phyloP scores from a whole-genome alignment of 768 basidiomycete genomes.

The Panaeolus cyanescens region DNA sequence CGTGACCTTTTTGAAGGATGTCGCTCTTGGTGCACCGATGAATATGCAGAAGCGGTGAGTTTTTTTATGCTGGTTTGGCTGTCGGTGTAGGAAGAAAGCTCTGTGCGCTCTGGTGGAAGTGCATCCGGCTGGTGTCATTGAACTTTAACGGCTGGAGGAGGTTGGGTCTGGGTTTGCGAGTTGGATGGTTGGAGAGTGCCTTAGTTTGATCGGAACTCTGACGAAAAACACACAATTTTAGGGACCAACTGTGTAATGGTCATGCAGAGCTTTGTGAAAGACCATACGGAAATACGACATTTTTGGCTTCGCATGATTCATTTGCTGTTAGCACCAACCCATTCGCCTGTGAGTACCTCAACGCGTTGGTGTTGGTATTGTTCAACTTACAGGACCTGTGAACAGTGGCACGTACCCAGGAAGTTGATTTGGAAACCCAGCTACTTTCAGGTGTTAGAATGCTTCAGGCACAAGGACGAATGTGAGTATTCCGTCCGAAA shows the following conservation, averaged over 20 bases:
- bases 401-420: constrained; percentile 48
- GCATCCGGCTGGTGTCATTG: too few relatives aligned
- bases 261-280: constrained; percentile 60
- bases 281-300: constrained; percentile 53
- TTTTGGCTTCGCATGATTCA: constrained; percentile 55
- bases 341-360: constrained; percentile 39
- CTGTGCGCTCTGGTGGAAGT: background rate
- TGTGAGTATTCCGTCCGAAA: constrained; percentile 21
- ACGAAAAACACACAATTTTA: too few relatives aligned
- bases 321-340: constrained; percentile 52
- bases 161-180: too few relatives aligned
- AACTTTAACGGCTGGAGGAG: too few relatives aligned
- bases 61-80: background rate
- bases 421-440: constrained; percentile 47
- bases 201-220: too few relatives aligned
- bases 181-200: too few relatives aligned
- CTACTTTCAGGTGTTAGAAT: constrained; percentile 49
- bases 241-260: constrained; percentile 60
- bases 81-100: background rate
- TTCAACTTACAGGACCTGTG: background rate
- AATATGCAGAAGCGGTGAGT: constrained; percentile 21
- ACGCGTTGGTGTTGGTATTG: background rate
- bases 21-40: constrained; percentile 16
- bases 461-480: constrained; percentile 56
- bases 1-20: constrained; percentile 13